Conservation (phyloP, 2,329 filamentous ascomycete species). For the Chalaropsis thielavioides region DNA sequence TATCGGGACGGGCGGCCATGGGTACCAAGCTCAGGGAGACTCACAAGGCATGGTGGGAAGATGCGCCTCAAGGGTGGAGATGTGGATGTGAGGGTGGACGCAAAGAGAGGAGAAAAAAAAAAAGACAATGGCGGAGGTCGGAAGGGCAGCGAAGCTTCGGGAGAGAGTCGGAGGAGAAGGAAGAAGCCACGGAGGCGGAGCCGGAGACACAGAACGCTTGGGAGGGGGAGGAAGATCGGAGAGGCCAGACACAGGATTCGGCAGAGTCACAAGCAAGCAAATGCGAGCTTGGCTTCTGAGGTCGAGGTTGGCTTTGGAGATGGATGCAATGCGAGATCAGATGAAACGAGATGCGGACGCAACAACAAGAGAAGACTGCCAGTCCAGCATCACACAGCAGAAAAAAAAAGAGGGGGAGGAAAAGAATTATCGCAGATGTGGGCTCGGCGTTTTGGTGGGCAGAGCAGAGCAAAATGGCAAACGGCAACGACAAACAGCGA, state of each 20-base stretch:
- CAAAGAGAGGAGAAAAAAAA: background rate
- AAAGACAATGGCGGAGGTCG: background rate
- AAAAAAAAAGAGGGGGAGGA: background rate
- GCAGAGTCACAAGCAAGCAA: background rate
- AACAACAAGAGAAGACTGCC: background rate
- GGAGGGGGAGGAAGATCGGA: background rate
- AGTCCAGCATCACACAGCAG: background rate
- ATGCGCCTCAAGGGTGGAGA: conserved; percentile 1
- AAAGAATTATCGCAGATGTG: background rate
- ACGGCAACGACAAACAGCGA: background rate
- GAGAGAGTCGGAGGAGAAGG: background rate
- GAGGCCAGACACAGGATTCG: background rate
- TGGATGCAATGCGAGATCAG: background rate
- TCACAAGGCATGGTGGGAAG: conserved; percentile 26
- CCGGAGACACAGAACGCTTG: background rate
- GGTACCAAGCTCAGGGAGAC: conserved; percentile 19
- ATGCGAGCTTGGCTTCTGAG: background rate
- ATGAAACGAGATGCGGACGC: background rate
- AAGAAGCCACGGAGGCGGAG: background rate
- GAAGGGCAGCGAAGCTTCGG: background rate
- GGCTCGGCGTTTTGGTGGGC: background rate
- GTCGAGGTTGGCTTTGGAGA: background rate
- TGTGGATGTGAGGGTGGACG: background rate
- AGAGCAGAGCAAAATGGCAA: background rate
- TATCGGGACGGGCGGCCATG: background rate